Evolutionary conservation across 108 stramenopile genomes (phyloP), one percentile per base, ranked within the genome.

Genomic region (Parmales sp.): DNA sequence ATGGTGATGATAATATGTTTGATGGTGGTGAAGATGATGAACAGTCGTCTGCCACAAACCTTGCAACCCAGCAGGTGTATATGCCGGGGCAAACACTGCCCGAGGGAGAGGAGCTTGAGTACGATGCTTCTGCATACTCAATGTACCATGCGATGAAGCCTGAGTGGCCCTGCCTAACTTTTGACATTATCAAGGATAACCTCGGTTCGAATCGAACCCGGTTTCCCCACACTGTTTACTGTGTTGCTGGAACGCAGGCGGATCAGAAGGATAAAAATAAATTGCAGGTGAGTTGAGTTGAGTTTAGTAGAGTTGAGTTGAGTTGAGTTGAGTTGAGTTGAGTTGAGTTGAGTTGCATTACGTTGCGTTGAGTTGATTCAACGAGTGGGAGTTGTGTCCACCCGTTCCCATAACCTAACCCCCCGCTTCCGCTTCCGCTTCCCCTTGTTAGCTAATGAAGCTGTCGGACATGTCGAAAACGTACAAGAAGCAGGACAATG

Each of bases 101-200:
- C 20, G 74, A 82, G 39, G 81, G 71, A 22, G 77, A 86, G 60
- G 67, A 85, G 46, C 79, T 99, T 25, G 96, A 95, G 73, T 92
- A 91, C 86, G 95, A 96, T 72, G 89, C 86, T 38, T 77, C 83
- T 2, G 98, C 98, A 5, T 99, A 99, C 84, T 88, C 89, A 65
- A 95, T 97, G 95, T 88, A 93, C 73, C 98, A 99, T 65, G 82
- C 88, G 20, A 67, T 99, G 34, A 77, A 84, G 0, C 83, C 91
- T 28, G 96, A 97, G 70, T 99, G 95, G 95, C 98, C 98, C 29
- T 86, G 88, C 37, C 80, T 99, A 18, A 78, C 84, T 39, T 89
- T 99, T 67, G 96, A 97, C 74, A 72, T 99, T 68, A 19, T 97
- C 19, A 80, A 80, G 20, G 98, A 99, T 66, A 69, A 70, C 46